Conservation (phyloP, 352 stramenopile species). For the Phytopythium chamaehyphon region DNA sequence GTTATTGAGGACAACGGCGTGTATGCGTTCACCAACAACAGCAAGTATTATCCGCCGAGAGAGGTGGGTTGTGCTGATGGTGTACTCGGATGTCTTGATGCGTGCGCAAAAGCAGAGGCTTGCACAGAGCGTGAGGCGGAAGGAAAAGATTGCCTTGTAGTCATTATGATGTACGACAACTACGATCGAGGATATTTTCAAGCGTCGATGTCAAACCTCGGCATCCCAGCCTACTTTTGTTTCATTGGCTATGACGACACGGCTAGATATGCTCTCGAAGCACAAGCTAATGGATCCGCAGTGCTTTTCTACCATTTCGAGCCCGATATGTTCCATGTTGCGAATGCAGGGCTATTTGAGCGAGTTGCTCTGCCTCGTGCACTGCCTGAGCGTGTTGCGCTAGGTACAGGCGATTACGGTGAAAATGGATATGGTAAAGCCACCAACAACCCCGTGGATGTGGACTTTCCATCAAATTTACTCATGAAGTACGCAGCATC, state of each 20-base stretch:
- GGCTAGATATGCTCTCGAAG: slow-evolving; percentile 27
- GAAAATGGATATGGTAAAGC: slow-evolving; percentile 42
- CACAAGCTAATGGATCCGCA: slow-evolving; percentile 10
- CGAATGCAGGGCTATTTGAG: slow-evolving; percentile 30
- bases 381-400: slow-evolving; percentile 20
- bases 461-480: slow-evolving; percentile 32
- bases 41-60: slow-evolving; percentile 23
- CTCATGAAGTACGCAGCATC: slow-evolving; percentile 19
- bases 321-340: slow-evolving; percentile 43
- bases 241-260: slow-evolving; percentile 43
- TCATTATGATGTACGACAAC: slow-evolving; percentile 40
- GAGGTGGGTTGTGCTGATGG: slow-evolving; percentile 22
- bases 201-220: slow-evolving; percentile 35
- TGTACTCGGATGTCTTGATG: slow-evolving; percentile 36
- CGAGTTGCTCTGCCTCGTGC: slow-evolving; percentile 37
- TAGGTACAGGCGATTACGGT: slow-evolving; percentile 31
- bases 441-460: slow-evolving; percentile 38
- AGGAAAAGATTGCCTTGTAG: slow-evolving; percentile 35
- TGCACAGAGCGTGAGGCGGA: slow-evolving; percentile 31
- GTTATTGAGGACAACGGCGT: slow-evolving; percentile 30
- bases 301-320: slow-evolving; percentile 58
- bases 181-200: slow-evolving; percentile 47
- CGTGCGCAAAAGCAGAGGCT: slow-evolving; percentile 36
- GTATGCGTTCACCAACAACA: slow-evolving; percentile 20
- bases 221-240: slow-evolving; percentile 61